Base-by-base conservation (phyloP, 192 early-diverging fungal genomes). In the Irineochytrium annulatum region DNA sequence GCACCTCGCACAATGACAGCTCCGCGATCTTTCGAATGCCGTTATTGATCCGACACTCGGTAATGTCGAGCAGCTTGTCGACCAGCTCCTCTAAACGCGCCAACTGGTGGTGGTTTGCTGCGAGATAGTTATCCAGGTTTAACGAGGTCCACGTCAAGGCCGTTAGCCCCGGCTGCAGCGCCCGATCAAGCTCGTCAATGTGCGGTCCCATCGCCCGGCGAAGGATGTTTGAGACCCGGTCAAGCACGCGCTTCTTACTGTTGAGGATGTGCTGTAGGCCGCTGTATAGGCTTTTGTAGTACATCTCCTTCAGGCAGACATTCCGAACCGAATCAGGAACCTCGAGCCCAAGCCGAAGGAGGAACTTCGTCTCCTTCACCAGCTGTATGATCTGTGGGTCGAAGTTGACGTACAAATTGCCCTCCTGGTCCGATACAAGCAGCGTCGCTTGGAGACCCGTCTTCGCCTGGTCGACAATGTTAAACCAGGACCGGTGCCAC, bases 391-490 rank as follows among this genome's bases (percentile, higher is more conserved):
- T 79, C 58, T 80, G 77, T 20, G 82, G 72, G 61, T 82, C 82
- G 44, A 85, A 80, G 62, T 85, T 82, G 48, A 85, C 79, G 53
- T 72, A 84, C 19, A 82, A 56, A 39, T 69, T 63, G 20, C 82
- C 77, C 22, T 80, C 79, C 13, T 77, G 48, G 43, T 83, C 76
- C 24, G 76, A 55, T 11, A 84, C 83, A 13, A 85, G 67, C 6
- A 85, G 66, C 3, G 83, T 84, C 5, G 82, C 83, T 55, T 85
- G 83, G 24, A 85, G 65, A 8, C 79, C 83, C 30, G 79, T 82
- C 32, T 84, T 84, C 5, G 82, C 79, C 62, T 79, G 74, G 29
- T 85, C 82, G 11, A 85, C 77, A 45, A 81, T 69, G 37, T 63
- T 69, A 59, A 64, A 77, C 83, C 83, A 85, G 1, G 82, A 69